Conservation (phyloP, 306 rosid species). For the Sophora flavescens region DNA sequence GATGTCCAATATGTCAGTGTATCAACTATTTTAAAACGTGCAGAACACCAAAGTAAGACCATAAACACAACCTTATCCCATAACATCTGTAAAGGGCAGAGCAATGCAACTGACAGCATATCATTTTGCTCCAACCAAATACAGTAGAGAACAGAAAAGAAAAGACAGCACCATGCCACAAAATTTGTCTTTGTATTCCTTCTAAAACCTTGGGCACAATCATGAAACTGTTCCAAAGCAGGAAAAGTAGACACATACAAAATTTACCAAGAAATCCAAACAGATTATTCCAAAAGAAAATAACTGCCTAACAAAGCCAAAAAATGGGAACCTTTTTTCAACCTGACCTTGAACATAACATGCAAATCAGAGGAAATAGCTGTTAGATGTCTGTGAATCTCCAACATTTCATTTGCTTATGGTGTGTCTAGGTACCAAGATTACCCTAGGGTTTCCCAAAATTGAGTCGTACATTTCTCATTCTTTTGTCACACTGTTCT, state of each 20-base stretch:
- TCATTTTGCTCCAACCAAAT: background rate
- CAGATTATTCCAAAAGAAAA: background rate
- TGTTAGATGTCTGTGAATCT: background rate
- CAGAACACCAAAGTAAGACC: constrained; percentile 31
- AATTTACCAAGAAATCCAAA: background rate
- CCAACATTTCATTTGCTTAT: background rate
- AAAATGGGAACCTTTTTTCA: background rate
- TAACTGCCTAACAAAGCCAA: background rate
- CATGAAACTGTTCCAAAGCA: background rate
- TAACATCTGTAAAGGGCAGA: constrained; percentile 6
- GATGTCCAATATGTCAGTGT: background rate
- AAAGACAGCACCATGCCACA: background rate
- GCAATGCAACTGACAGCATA: background rate
- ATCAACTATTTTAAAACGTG: constrained; percentile 31
- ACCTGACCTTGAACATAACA: background rate
- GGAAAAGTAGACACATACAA: background rate
- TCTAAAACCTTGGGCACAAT: background rate
- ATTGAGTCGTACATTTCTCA: background rate
- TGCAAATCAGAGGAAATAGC: background rate
- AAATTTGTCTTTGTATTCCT: background rate
- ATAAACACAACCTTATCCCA: constrained; percentile 8
- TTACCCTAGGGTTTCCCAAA: background rate
- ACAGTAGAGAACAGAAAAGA: background rate
- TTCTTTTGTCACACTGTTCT: constrained; percentile 1
- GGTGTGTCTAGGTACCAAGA: background rate